These are phyloP conservation scores for Eucalyptus tenuipes DNA, from an alignment of 345 rosid genomes.

Conservation along the genomic window DNA sequence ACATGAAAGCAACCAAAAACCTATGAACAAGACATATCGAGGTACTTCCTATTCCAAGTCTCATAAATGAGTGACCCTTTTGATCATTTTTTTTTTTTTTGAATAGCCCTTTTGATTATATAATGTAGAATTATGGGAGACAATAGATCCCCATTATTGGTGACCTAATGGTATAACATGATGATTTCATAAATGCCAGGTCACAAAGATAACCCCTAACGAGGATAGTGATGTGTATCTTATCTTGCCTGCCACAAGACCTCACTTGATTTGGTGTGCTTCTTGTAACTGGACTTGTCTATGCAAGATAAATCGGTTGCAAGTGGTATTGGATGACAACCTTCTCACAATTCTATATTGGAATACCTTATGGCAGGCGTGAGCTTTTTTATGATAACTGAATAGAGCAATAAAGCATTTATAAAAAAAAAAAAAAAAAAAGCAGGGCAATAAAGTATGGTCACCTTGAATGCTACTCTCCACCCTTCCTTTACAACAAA, in stretches of 20 bases:
- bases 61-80: background rate
- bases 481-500: background rate
- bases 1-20: background rate
- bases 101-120: background rate
- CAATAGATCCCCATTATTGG: background rate
- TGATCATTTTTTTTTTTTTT: too few relatives aligned
- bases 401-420: too few relatives aligned
- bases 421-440: too few relatives aligned
- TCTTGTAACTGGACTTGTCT: background rate
- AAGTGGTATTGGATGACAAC: background rate
- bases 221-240: background rate
- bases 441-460: background rate
- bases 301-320: too few relatives aligned
- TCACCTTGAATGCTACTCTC: background rate
- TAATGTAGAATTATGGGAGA: background rate
- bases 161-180: background rate
- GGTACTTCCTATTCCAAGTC: background rate
- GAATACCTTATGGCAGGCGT: background rate
- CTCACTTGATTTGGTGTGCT: background rate
- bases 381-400: too few relatives aligned
- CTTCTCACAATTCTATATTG: background rate
- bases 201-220: background rate
- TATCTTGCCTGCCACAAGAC: background rate
- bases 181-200: background rate
- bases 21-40: background rate